Evolutionary conservation across 805 yeast species (phyloP).

Genomic region (Teunomyces panamensis): DNA sequence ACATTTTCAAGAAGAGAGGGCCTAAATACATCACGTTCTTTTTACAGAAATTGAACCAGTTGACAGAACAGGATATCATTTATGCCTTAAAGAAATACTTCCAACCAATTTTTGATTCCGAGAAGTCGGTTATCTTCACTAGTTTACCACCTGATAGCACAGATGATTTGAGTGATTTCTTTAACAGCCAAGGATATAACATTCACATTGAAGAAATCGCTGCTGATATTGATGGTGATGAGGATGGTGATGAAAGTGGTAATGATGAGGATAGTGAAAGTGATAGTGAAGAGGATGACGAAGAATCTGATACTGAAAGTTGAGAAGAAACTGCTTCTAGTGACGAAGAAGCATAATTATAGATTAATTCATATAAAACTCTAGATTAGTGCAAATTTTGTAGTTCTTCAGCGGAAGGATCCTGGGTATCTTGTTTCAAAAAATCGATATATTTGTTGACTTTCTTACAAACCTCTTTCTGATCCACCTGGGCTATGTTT

Average conservation of each 20-base stretch:
- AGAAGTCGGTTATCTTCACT: slow-evolving; percentile 58
- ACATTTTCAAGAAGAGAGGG: slow-evolving; percentile 67
- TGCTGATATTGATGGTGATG: slow-evolving; percentile 13
- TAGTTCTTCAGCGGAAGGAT: slow-evolving; percentile 9
- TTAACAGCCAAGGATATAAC: slow-evolving; percentile 55
- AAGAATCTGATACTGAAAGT: slow-evolving; percentile 4
- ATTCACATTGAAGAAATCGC: slow-evolving; percentile 56
- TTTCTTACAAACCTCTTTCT: slow-evolving; percentile 18
- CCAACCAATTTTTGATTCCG: slow-evolving; percentile 58
- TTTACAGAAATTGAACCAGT: slow-evolving; percentile 49
- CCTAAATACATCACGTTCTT: slow-evolving; percentile 56
- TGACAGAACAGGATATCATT: slow-evolving; percentile 53
- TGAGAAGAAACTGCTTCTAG: slow-evolving; percentile 4
- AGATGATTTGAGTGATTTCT: slow-evolving; percentile 44
- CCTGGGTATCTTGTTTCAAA: slow-evolving; percentile 18
- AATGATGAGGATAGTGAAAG: slow-evolving; percentile 17
- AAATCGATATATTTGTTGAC: slow-evolving; percentile 21
- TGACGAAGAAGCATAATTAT: slow-evolving; percentile 1
- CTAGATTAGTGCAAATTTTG: neutral
- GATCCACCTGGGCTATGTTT: slow-evolving; percentile 11
- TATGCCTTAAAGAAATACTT: slow-evolving; percentile 56
- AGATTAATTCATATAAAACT: neutral
- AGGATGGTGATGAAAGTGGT: slow-evolving; percentile 8
- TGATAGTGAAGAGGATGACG: slow-evolving; percentile 26
- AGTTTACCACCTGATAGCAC: slow-evolving; percentile 70